Base-by-base conservation (phyloP, 805 yeast species). In the Saccharomyces eubayanus region DNA sequence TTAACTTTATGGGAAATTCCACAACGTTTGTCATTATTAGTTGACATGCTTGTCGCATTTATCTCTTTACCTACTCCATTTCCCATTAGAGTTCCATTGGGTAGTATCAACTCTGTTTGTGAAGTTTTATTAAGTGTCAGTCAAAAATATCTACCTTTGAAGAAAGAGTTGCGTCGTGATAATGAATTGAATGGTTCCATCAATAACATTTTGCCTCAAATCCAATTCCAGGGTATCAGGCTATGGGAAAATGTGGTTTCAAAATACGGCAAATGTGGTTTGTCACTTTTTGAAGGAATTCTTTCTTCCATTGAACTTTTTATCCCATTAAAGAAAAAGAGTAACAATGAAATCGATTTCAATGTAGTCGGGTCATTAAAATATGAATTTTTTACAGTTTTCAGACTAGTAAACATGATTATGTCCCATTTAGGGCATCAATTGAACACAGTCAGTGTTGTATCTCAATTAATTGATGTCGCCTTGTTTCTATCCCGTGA, bases 41-140 rank as follows among this genome's bases (percentile, higher is more conserved):
- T 76, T 36, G 72, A 72, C 30, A 54, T 84, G 53, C 51, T 86
- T 57, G 58, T 65, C 54, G 69, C 78, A 1, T 79, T 77, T 54
- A 63, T 82, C 31, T 68, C 76, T 2, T 72, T 80, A 6, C 77
- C 81, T 28, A 82, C 89, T 1, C 80, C 78, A 45, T 76, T 73
- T 59, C 72, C 82, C 11, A 76, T 83, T 8, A 73, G 76, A 56
- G 75, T 87, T 6, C 94, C 95, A 2, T 57, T 88, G 12, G 91
- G 92, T 0, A 61, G 71, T 47, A 63, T 85, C 2, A 63, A 85
- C 5, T 64, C 73, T 8, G 55, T 84, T 49, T 72, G 76, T 24
- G 89, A 85, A 60, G 69, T 83, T 11, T 62, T 84, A 14, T 68
- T 80, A 54, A 75, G 83, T 16, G 67, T 88, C 54, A 81, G 83